These are phyloP conservation scores for Botrytis cinerea DNA, from an alignment of 2,329 filamentous ascomycete genomes.

Conservation along the genomic window DNA sequence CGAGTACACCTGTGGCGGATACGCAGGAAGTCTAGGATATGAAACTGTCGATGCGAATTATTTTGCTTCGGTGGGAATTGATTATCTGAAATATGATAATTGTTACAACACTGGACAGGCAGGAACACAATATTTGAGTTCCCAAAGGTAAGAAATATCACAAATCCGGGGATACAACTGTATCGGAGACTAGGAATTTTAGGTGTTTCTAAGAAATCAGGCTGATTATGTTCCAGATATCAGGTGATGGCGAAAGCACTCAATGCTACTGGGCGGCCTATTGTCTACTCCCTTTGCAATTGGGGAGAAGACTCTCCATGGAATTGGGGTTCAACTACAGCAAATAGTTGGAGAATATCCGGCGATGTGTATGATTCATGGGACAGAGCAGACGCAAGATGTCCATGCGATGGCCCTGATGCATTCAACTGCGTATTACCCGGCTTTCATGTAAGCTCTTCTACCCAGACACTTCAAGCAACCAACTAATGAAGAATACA, in stretches of 20 bases:
- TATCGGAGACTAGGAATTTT: not conserved
- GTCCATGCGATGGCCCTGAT: conserved; percentile 45
- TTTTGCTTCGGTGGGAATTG: conserved; percentile 54
- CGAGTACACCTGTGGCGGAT: conserved; percentile 45
- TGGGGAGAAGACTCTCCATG: conserved; percentile 53
- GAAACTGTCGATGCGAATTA: conserved; percentile 55
- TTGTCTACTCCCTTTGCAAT: conserved; percentile 46
- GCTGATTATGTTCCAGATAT: conserved; percentile 36
- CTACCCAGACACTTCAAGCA: too few relatives aligned
- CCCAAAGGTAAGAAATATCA: conserved; percentile 41
- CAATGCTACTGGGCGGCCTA: conserved; percentile 43
- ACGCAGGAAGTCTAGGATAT: conserved; percentile 50
- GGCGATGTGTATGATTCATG: conserved; percentile 45
- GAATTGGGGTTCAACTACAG: conserved; percentile 43
- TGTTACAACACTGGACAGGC: conserved; percentile 56
- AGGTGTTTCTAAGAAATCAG: not conserved
- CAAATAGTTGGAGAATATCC: conserved; percentile 45
- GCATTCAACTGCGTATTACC: conserved; percentile 39
- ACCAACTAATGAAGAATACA: not conserved
- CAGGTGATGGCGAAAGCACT: conserved; percentile 43
- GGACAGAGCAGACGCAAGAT: conserved; percentile 45
- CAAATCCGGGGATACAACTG: too few relatives aligned
- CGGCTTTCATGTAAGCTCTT: conserved; percentile 33
- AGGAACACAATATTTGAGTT: conserved; percentile 47
- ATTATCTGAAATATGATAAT: conserved; percentile 59